phyloP scores from a whole-genome alignment of 1,284 basidiomycete species.

The Hymenochaete sp. region DNA sequence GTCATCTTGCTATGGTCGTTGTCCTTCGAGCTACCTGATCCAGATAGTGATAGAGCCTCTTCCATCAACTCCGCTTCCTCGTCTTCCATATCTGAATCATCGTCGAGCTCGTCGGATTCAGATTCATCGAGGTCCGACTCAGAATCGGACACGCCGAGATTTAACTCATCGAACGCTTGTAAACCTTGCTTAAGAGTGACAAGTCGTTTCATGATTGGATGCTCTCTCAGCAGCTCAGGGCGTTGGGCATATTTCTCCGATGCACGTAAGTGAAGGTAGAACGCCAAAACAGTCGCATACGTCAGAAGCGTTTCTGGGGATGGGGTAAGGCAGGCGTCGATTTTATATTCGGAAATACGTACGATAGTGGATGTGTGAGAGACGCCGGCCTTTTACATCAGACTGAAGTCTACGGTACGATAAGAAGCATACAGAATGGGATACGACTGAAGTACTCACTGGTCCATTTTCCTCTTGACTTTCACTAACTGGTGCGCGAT shows the following conservation, averaged over 20 bases:
- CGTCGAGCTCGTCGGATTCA: constrained; percentile 26
- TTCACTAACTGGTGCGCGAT: constrained; percentile 46
- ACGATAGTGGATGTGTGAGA: constrained; percentile 75
- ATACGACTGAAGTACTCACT: constrained; percentile 36
- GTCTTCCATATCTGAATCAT: constrained; percentile 20
- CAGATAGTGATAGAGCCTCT: constrained; percentile 46
- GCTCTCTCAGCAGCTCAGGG: constrained; percentile 58
- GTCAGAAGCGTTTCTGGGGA: constrained; percentile 74
- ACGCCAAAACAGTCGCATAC: constrained; percentile 86
- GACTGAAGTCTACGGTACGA: constrained; percentile 19
- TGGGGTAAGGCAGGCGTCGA: constrained; percentile 8
- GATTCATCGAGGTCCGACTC: constrained; percentile 30
- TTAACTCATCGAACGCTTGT: constrained; percentile 73
- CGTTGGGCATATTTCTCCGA: constrained; percentile 52
- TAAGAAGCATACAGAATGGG: not conserved
- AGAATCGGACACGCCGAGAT: constrained; percentile 53
- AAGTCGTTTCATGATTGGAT: constrained; percentile 78
- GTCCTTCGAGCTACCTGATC: constrained; percentile 17
- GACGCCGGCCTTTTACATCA: constrained; percentile 47
- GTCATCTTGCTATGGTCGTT: no score
- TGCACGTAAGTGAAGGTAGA: constrained; percentile 84
- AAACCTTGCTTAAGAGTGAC: constrained; percentile 82
- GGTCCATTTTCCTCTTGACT: constrained; percentile 45
- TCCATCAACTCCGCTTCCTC: constrained; percentile 49
- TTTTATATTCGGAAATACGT: constrained; percentile 26